Percentiles rank a stretch among this genome's conserved stretches.
Evolutionary conservation across 2,329 filamentous ascomycete genomes (phyloP).

Genomic region (Thelonectria discophora): DNA sequence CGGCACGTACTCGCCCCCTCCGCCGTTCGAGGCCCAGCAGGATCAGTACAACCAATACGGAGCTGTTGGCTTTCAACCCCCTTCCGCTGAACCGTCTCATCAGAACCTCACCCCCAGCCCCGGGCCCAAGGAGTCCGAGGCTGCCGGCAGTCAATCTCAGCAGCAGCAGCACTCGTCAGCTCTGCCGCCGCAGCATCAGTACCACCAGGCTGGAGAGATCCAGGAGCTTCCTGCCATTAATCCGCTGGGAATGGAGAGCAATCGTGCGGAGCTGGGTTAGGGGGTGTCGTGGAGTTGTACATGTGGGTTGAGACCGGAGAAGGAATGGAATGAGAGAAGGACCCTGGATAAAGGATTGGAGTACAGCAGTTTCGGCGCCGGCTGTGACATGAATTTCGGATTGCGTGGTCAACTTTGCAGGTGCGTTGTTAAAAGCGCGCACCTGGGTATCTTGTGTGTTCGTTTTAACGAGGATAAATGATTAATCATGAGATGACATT

Average conservation of each 20-base stretch:
- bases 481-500: too few relatives aligned
- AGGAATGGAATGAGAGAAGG: not conserved
- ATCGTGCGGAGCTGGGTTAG: slow-evolving; percentile 46
- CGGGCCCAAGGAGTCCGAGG: slow-evolving; percentile 34
- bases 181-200: slow-evolving; percentile 17
- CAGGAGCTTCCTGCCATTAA: slow-evolving; percentile 43
- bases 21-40: slow-evolving; percentile 34
- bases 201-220: slow-evolving; percentile 22
- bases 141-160: slow-evolving; percentile 3
- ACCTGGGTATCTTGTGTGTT: slow-evolving; percentile 4
- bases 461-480: too few relatives aligned
- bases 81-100: slow-evolving; percentile 39
- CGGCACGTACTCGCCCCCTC: slow-evolving; percentile 31
- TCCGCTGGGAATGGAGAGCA: slow-evolving; percentile 44
- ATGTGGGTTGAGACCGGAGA: not conserved
- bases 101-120: slow-evolving; percentile 45
- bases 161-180: slow-evolving; percentile 18
- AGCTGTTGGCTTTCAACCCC: slow-evolving; percentile 31
- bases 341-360: slow-evolving; percentile 15
- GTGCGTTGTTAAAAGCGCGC: slow-evolving; percentile 30
- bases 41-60: slow-evolving; percentile 37
- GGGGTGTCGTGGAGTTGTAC: too few relatives aligned
- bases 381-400: not conserved
- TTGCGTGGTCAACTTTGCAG: slow-evolving; percentile 18
- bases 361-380: not conserved